A percentile compares a stretch with the other conserved stretches of the same genome.
Evolutionary conservation across 768 basidiomycete species (phyloP).

Genomic region (Boletus rubropictus): DNA sequence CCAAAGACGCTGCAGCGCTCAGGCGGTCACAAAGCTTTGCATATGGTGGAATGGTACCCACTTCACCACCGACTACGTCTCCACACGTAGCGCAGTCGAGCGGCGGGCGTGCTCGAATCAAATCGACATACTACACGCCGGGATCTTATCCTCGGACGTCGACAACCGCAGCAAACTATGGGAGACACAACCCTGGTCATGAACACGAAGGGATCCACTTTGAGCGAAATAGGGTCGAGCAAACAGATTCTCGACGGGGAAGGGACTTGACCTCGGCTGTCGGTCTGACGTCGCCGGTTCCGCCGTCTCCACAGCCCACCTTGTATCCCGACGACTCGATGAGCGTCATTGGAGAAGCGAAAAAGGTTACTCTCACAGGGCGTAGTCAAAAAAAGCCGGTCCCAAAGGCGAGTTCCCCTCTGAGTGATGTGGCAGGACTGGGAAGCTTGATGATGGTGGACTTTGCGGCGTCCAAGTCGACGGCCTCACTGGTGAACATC

Average conservation of each 20-base stretch:
- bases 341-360: slow-evolving; percentile 46
- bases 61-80: slow-evolving; percentile 36
- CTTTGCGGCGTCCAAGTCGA: slow-evolving; percentile 39
- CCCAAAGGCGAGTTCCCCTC: slow-evolving; percentile 19
- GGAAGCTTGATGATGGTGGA: slow-evolving; percentile 62
- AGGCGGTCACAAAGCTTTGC: slow-evolving; percentile 37
- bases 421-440: slow-evolving; percentile 41
- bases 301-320: slow-evolving; percentile 56
- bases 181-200: slow-evolving; percentile 32
- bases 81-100: slow-evolving; percentile 21
- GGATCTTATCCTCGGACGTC: slow-evolving; percentile 53
- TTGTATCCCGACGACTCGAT: slow-evolving; percentile 70
- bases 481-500: slow-evolving; percentile 31
- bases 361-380: slow-evolving; percentile 21
- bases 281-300: slow-evolving; percentile 31
- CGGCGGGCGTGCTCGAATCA: slow-evolving; percentile 60
- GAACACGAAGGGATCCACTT: slow-evolving; percentile 30
- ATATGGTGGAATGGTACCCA: slow-evolving; percentile 50
- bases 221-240: slow-evolving; percentile 27
- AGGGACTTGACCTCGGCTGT: slow-evolving; percentile 36
- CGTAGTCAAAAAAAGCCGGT: slow-evolving; percentile 32
- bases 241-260: slow-evolving; percentile 41
- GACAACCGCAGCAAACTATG: slow-evolving; percentile 33
- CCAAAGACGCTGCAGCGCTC: slow-evolving; percentile 19
- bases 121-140: slow-evolving; percentile 60